These are phyloP conservation scores for Gossypium lobatum DNA, from an alignment of 441 rosid genomes.

Conservation along the genomic window DNA sequence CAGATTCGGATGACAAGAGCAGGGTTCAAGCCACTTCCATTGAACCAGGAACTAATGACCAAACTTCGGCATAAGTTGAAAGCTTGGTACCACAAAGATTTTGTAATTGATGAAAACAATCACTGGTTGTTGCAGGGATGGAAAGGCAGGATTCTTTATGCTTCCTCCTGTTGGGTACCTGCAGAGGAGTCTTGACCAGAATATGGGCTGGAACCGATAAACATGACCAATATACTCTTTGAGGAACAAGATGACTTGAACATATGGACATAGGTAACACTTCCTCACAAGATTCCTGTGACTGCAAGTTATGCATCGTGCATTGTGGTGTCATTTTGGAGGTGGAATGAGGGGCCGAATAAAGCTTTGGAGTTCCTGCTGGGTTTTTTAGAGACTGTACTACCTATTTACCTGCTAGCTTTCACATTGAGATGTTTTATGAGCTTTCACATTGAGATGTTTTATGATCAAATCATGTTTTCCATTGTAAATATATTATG, in stretches of 20 bases:
- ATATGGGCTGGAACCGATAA: neutral
- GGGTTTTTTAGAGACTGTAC: neutral
- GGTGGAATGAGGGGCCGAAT: neutral
- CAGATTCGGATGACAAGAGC: conserved; percentile 51
- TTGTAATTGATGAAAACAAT: conserved; percentile 49
- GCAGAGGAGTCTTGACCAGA: conserved; percentile 14
- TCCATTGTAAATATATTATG: no score
- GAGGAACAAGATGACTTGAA: neutral
- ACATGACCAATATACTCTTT: neutral
- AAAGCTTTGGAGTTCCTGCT: neutral
- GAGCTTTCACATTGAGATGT: neutral
- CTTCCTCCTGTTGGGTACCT: conserved; percentile 65
- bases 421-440: no score
- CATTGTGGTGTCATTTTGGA: neutral
- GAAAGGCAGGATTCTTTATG: conserved; percentile 68
- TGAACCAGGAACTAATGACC: conserved; percentile 34
- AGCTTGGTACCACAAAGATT: conserved; percentile 62
- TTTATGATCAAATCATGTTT: neutral
- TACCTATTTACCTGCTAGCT: neutral
- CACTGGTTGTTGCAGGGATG: conserved; percentile 74
- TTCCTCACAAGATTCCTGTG: neutral
- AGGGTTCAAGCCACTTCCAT: conserved; percentile 55
- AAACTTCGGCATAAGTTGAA: conserved; percentile 33
- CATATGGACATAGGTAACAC: conserved; percentile 8
- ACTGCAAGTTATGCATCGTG: no score